Evolutionary conservation across 2,329 filamentous ascomycete species (phyloP).

Genomic region (Neopestalotiopsis rosae): DNA sequence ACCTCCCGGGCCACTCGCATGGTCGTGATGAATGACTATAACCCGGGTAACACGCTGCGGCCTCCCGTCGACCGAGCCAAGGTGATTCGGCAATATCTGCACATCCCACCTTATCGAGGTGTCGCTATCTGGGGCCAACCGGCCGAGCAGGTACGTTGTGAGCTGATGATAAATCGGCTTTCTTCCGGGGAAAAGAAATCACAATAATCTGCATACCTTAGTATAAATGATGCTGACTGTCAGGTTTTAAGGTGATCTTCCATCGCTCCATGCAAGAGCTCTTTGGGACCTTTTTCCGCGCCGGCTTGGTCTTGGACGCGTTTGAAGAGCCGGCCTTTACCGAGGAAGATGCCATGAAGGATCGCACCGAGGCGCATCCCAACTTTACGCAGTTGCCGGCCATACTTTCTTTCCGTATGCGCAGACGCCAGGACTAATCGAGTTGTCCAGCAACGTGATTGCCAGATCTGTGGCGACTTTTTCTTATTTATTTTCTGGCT

Average conservation of each 20-base stretch:
- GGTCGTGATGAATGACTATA: conserved; percentile 43
- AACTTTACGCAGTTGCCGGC: conserved; percentile 47
- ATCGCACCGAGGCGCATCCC: conserved; percentile 38
- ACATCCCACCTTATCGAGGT: conserved; percentile 44
- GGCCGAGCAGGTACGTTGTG: conserved; percentile 38
- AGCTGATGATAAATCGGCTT: neutral
- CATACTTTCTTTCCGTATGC: conserved; percentile 39
- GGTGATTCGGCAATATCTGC: conserved; percentile 46
- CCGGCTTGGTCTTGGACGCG: conserved; percentile 48
- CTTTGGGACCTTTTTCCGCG: conserved; percentile 47
- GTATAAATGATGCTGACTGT: neutral
- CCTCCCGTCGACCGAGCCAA: conserved; percentile 41
- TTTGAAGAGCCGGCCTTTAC: conserved; percentile 53
- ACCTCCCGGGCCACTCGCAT: conserved; percentile 47
- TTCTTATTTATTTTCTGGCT: too few relatives aligned
- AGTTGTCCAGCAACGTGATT: too few relatives aligned
- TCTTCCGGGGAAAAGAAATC: neutral
- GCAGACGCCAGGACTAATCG: neutral
- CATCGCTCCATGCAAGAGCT: conserved; percentile 52
- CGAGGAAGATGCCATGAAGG: conserved; percentile 35
- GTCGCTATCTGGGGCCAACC: conserved; percentile 42
- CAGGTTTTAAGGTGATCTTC: conserved; percentile 40
- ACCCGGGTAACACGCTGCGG: conserved; percentile 37
- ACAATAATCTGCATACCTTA: neutral
- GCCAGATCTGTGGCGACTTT: too few relatives aligned